These are phyloP conservation scores for Iberis pinnata DNA, from an alignment of 345 rosid genomes.

Conservation along the genomic window DNA sequence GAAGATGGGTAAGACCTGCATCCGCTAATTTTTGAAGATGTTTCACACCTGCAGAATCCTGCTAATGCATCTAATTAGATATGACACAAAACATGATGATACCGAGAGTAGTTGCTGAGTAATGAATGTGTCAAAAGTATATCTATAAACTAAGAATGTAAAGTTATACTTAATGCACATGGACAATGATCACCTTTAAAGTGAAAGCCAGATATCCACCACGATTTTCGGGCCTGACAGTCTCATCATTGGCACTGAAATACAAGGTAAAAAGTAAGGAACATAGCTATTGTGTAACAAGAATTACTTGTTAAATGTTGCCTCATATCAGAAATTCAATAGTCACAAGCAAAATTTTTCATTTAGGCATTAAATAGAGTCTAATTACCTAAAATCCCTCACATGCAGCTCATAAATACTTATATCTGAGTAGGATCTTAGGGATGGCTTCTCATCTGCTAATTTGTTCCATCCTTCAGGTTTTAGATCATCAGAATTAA, in stretches of 20 bases:
- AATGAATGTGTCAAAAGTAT: background rate
- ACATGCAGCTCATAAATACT: conserved; percentile 91
- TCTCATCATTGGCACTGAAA: conserved; percentile 58
- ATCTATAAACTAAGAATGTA: conserved; percentile 2
- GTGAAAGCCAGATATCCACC: conserved; percentile 91
- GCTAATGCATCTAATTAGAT: conserved; percentile 25
- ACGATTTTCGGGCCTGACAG: conserved; percentile 49
- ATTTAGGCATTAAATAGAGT: conserved; percentile 1
- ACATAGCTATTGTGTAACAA: background rate
- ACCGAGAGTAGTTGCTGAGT: background rate
- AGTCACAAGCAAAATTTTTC: background rate
- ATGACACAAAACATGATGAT: conserved; percentile 1
- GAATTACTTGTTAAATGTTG: background rate
- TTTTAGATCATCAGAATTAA: conserved; percentile 48
- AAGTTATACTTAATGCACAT: conserved; percentile 10
- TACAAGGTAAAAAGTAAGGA: conserved; percentile 18
- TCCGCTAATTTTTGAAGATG: conserved; percentile 72
- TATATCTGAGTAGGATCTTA: conserved; percentile 59
- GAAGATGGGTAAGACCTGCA: conserved; percentile 90
- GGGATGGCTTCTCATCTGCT: conserved; percentile 56
- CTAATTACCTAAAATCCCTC: conserved; percentile 78
- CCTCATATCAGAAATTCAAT: background rate
- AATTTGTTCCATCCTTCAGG: conserved; percentile 79
- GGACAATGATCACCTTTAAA: conserved; percentile 44
- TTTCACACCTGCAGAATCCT: conserved; percentile 74